Evolutionary conservation across 1,284 basidiomycete species (phyloP).

Genomic region (Leccinum ponderosum): DNA sequence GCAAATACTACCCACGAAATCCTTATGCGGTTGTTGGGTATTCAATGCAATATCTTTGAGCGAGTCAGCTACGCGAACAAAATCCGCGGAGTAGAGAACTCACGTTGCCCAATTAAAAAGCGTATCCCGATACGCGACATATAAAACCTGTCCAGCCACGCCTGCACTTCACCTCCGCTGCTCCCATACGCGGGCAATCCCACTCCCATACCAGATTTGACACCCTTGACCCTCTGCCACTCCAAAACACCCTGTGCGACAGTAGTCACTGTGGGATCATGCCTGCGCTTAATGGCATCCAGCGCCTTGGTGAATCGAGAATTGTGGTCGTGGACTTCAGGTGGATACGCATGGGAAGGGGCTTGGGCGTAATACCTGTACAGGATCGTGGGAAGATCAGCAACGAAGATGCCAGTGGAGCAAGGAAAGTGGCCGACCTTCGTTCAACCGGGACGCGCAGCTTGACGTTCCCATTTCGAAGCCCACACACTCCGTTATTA

Average conservation of each 20-base stretch:
- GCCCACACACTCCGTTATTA: conserved; percentile 21
- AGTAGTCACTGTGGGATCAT: conserved; percentile 97
- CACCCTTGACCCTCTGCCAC: conserved; percentile 55
- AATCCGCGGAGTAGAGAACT: conserved; percentile 28
- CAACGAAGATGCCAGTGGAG: conserved; percentile 1
- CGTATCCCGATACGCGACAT: conserved; percentile 96
- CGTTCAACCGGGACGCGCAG: conserved; percentile 76
- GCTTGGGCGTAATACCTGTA: conserved; percentile 83
- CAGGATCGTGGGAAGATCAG: conserved; percentile 5
- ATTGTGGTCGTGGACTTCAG: conserved; percentile 94
- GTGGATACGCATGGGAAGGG: conserved; percentile 76
- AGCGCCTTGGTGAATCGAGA: conserved; percentile 85
- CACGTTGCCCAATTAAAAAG: conserved; percentile 91
- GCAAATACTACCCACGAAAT: conserved; percentile 98
- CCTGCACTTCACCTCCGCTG: conserved; percentile 88
- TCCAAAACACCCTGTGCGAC: conserved; percentile 88
- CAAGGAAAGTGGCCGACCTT: conserved; percentile 40
- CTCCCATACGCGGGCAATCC: conserved; percentile 46
- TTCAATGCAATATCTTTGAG: conserved; percentile 86
- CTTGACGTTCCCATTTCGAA: conserved; percentile 47
- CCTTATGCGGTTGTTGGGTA: conserved; percentile 81
- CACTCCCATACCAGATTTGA: conserved; percentile 23
- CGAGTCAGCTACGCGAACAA: conserved; percentile 1
- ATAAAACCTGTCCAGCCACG: conserved; percentile 97
- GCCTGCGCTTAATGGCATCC: conserved; percentile 88